Conservation (phyloP, 208 protist species). For the Wallacemonas collosoma region DNA sequence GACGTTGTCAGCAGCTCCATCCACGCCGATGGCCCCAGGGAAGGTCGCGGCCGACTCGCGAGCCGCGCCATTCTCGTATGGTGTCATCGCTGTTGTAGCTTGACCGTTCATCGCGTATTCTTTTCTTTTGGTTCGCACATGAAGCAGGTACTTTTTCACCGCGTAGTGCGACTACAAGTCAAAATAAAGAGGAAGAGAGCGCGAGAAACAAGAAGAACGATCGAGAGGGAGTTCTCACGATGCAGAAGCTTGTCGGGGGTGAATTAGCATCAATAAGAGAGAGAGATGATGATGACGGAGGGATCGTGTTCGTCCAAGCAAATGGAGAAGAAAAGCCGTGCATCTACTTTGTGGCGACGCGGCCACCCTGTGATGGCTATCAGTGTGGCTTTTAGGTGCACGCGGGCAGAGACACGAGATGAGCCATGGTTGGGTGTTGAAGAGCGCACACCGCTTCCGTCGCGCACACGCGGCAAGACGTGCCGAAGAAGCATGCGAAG, state of each 20-base stretch:
- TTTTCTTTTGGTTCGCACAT: no score
- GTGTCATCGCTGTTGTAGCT: not conserved
- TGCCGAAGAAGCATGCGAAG: not conserved
- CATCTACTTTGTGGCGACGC: no score
- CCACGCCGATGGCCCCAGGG: not conserved
- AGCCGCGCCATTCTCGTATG: constrained; percentile 5
- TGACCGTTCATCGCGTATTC: not conserved
- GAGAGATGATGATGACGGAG: no score
- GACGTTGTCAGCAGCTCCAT: constrained; percentile 13
- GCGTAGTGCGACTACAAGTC: no score
- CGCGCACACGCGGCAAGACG: not conserved
- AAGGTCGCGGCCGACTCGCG: not conserved
- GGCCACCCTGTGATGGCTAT: no score
- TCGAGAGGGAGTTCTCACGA: no score
- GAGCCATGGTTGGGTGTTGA: not conserved
- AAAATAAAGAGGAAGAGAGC: no score
- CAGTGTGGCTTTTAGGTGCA: no score
- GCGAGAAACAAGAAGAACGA: no score
- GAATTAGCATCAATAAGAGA: not conserved
- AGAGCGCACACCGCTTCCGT: not conserved
- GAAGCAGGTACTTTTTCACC: no score
- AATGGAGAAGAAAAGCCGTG: not conserved
- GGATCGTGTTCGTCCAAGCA: not conserved
- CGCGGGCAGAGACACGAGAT: no score
- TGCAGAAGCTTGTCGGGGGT: not conserved